Conservation (phyloP, 176 grass and related monocot genomes). For the maize (Zea mays) region DNA sequence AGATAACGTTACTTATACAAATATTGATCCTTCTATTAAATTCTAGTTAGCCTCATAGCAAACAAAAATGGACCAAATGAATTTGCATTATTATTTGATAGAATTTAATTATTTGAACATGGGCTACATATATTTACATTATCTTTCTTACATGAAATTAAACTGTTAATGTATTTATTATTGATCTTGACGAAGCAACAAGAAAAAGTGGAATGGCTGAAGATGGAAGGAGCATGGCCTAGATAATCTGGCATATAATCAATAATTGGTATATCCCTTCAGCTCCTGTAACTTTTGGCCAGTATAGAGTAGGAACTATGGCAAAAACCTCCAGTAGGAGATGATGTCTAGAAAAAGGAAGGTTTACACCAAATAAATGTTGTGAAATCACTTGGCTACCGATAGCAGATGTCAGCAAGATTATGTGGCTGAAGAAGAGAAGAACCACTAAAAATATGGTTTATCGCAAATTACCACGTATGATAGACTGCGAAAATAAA, state of each 20-base stretch:
- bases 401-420: constrained; percentile 71
- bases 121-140: no score
- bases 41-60: no score
- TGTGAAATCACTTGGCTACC: constrained; percentile 70
- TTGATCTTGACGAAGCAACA: constrained; percentile 78
- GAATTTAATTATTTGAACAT: no score
- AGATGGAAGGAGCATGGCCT: constrained; percentile 92
- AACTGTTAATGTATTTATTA: no score
- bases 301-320: constrained; percentile 71
- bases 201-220: constrained; percentile 87
- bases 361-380: constrained; percentile 79
- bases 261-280: constrained; percentile 93
- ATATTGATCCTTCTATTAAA: no score
- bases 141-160: no score
- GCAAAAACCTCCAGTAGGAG: constrained; percentile 69
- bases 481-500: no score
- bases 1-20: no score
- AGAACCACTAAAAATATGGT: constrained; percentile 83
- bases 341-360: constrained; percentile 56
- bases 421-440: constrained; percentile 85
- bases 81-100: no score
- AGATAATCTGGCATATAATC: constrained; percentile 84
- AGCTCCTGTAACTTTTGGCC: constrained; percentile 58
- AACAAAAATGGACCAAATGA: no score
- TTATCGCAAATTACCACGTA: no score